Base-by-base conservation (phyloP, 257 asterid species). In the Nicotiana attenuata region DNA sequence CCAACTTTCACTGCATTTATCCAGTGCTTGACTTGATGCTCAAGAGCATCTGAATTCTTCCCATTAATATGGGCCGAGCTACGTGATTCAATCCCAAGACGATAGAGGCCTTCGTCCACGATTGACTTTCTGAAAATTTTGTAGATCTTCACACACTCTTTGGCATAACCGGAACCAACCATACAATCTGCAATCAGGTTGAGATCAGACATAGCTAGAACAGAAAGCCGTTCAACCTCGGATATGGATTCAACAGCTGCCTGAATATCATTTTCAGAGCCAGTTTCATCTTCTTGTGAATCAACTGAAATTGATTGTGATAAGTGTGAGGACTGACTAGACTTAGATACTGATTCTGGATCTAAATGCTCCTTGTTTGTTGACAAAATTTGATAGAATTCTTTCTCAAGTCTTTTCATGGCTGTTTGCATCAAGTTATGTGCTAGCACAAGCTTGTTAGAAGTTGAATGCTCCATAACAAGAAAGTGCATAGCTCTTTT, bases 401-500 rank as follows among this genome's bases (percentile, higher is more conserved):
- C 97, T 11, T 86, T 87, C 81, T 90, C 93, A 15, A 93, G 91
- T 17, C 92, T 68, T 15, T 75, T 82, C 97, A 93, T 93, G 16
- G 94, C 89, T 16, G 82, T 83, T 38, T 90, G 89, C 97, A 91
- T 91, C 80, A 90, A 56, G 81, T 86, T 90, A 80, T 93, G 91
- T 0, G 94, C 92, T 0, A 57, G 80, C 7, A 86, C 94, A 20
- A 93, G 88, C 61, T 87, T 87, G 50, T 45, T 80, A 56, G 94
- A 84, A n/a, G 77, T 53, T 35, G 92, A 78, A 60, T 80, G 87
- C 20, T 88, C 81, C 0, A 82, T 80, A 26, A 89, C 85, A 81
- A 93, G 77, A 85, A 85, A 90, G 82, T 91, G 92, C 96, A 92
- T 92, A 3, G 88, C 91, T 71, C 69, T 81, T 59, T 92, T 92